A percentile compares a stretch with the other conserved stretches of the same genome.
Evolutionary conservation across 2,329 filamentous ascomycete species (phyloP).

Genomic region (Acephala macrosclerotiorum): DNA sequence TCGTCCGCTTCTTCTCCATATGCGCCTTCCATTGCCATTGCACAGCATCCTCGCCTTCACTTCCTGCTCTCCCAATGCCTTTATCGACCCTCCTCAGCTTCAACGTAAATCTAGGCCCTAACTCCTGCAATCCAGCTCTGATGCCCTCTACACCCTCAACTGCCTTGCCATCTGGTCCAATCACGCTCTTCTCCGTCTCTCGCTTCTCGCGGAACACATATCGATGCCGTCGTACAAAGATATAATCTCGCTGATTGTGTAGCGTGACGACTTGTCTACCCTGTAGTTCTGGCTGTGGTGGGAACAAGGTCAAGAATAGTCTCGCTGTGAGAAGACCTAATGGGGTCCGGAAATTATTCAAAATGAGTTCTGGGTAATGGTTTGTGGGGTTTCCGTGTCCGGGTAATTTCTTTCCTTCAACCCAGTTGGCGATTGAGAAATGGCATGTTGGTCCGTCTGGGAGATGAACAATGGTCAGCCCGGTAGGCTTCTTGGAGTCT

Average conservation of each 20-base stretch:
- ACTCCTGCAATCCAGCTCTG: slow-evolving; percentile 86
- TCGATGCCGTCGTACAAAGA: slow-evolving; percentile 88
- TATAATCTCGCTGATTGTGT: slow-evolving; percentile 95
- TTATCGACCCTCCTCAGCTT: slow-evolving; percentile 92
- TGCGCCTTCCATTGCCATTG: slow-evolving; percentile 96
- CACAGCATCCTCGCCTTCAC: slow-evolving; percentile 54
- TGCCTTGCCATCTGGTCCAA: slow-evolving; percentile 81
- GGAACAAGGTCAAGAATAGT: slow-evolving; percentile 82
- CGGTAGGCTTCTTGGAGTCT: slow-evolving; percentile 84
- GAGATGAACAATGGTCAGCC: slow-evolving; percentile 83
- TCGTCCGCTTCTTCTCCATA: slow-evolving; percentile 93
- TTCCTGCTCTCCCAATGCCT: slow-evolving; percentile 76
- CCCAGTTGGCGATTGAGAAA: slow-evolving; percentile 89
- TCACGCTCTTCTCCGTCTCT: slow-evolving; percentile 84
- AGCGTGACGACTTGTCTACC: slow-evolving; percentile 91
- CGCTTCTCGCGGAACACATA: slow-evolving; percentile 94
- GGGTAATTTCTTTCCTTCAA: slow-evolving; percentile 85
- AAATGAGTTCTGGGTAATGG: slow-evolving; percentile 86
- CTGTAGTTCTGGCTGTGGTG: slow-evolving; percentile 80
- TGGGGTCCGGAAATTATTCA: slow-evolving; percentile 96
- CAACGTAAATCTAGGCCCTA: slow-evolving; percentile 83
- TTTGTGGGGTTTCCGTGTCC: slow-evolving; percentile 89
- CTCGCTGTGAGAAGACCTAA: slow-evolving; percentile 88
- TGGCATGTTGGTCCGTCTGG: slow-evolving; percentile 90
- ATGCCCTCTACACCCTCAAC: slow-evolving; percentile 87